Percentiles rank a stretch among this genome's conserved stretches.
Conservation (phyloP, 129 eudicot genomes). For the Flaveria sonorensis region DNA sequence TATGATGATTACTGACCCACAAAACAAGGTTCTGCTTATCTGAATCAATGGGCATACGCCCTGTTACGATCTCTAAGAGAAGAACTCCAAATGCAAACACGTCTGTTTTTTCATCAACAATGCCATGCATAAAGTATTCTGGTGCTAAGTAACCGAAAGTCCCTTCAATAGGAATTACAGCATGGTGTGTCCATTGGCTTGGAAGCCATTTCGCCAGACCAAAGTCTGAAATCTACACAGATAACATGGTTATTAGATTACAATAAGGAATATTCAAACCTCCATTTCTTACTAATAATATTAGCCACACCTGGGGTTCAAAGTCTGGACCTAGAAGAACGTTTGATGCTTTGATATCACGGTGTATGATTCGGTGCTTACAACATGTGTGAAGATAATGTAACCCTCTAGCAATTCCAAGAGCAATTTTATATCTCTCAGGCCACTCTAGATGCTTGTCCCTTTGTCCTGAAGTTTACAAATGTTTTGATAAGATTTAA, state of each 20-base stretch:
- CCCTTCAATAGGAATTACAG: conserved; percentile 76
- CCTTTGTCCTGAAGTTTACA: conserved; percentile 42
- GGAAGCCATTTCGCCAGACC: conserved; percentile 99
- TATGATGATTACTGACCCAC: conserved; percentile 55
- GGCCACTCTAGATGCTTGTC: conserved; percentile 62
- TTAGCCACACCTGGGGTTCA: conserved; percentile 74
- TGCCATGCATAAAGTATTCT: conserved; percentile 92
- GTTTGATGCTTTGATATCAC: conserved; percentile 92
- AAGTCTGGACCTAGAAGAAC: conserved; percentile 89
- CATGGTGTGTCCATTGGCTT: conserved; percentile 77
- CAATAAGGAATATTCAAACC: neutral
- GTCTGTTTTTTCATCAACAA: conserved; percentile 86
- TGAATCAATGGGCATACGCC: conserved; percentile 76
- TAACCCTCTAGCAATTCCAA: conserved; percentile 84
- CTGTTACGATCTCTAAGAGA: conserved; percentile 78
- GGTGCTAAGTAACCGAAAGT: conserved; percentile 96
- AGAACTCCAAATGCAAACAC: conserved; percentile 91
- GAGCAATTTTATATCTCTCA: conserved; percentile 69
- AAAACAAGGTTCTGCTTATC: conserved; percentile 65
- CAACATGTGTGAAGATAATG: conserved; percentile 92
- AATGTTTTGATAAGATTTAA: neutral
- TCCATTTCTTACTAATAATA: neutral
- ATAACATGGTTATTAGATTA: neutral
- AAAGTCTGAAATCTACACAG: conserved; percentile 75
- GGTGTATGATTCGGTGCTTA: conserved; percentile 87